Evolutionary conservation across 805 yeast genomes (phyloP), one percentile per base, ranked within the genome.

Genomic region (Candida ponderosae): DNA sequence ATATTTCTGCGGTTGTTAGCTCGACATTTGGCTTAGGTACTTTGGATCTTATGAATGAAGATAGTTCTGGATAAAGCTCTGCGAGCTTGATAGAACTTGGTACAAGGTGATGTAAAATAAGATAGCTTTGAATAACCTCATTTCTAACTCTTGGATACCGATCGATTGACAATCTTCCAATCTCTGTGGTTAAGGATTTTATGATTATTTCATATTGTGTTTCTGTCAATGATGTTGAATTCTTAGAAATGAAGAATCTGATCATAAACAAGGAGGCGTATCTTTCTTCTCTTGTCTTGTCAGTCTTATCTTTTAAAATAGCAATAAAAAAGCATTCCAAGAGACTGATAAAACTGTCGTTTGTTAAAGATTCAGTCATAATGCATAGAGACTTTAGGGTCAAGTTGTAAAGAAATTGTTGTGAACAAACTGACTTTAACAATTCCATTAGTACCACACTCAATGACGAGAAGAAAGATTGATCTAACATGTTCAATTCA

Each of bases 311-410:
- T 5, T 14, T 18, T 15, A 53, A 41, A 6, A 43, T 39, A 13
- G 27, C 23, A 1, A 19, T n/a, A 27, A 52, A 51, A 8, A 47
- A 39, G 6, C 18, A 18, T 5, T 43, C 50, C 40, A 53, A 52
- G 18, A 39, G 38, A 7, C 19, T 16, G 3, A 45, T 35, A 24
- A 53, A 48, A 29, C 47, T 45, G 10, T 24, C 34, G 3, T 44
- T 29, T 1, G 48, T 40, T 6, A 53, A 36, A 4, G 56, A 39
- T 27, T 45, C 48, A 9, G 46, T 33, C 50, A 53, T 53, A 18
- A 51, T 33, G 20, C 58, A 51, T 15, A 52, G 38, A 4, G 57
- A 48, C 31, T 52, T 52, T 5, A 29, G 29, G 2, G 50, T 33
- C 26, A 48, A 29, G 6, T 36, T 42, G 11, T 35, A 31, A 1